These are phyloP conservation scores for Fusarium sp. DNA, from an alignment of 2,329 filamentous ascomycete genomes.

Conservation along the genomic window DNA sequence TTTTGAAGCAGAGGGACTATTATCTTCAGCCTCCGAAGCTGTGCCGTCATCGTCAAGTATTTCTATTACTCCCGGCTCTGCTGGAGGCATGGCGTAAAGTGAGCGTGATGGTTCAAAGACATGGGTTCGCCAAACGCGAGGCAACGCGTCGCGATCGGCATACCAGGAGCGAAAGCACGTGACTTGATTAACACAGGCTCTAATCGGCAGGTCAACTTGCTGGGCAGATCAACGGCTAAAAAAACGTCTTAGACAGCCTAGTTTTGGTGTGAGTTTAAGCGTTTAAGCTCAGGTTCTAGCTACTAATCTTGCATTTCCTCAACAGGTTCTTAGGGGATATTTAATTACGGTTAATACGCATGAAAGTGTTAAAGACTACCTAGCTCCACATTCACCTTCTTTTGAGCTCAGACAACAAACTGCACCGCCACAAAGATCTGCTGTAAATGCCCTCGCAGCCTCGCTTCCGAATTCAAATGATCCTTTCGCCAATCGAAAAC, in stretches of 20 bases:
- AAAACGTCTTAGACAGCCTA: not conserved
- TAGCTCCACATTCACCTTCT: not conserved
- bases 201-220: not conserved
- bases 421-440: constrained; percentile 32
- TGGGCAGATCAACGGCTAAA: not conserved
- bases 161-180: constrained; percentile 42
- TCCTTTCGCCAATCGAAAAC: constrained; percentile 13
- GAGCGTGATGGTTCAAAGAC: constrained; percentile 2
- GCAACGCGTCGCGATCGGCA: constrained; percentile 18
- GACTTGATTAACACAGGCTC: constrained; percentile 2
- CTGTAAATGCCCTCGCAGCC: not conserved
- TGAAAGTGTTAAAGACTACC: not conserved
- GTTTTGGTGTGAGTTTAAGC: not conserved
- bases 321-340: not conserved
- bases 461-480: constrained; percentile 2
- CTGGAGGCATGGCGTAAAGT: constrained; percentile 28
- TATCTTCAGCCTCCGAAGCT: constrained; percentile 37
- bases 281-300: not conserved
- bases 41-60: constrained; percentile 44
- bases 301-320: not conserved
- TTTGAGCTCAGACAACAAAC: not conserved
- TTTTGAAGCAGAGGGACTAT: constrained; percentile 8
- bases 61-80: constrained; percentile 40
- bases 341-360: not conserved
- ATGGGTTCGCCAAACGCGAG: constrained; percentile 20